Evolutionary conservation across 2,329 filamentous ascomycete genomes (phyloP).

Genomic region (Septoria linicola): DNA sequence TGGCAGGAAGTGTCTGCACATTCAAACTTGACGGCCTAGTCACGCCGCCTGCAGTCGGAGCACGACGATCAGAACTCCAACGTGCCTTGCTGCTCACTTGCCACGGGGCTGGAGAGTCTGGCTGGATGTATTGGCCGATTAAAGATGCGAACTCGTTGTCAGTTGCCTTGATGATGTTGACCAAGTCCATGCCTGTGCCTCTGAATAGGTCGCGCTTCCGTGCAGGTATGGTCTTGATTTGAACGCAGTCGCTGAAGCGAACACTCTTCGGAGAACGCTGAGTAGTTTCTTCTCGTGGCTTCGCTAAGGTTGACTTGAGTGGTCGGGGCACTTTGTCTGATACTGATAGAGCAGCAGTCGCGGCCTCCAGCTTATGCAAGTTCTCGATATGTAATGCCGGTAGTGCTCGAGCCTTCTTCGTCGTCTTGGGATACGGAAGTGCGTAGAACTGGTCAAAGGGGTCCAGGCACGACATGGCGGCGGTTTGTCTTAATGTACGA

Average conservation of each 20-base stretch:
- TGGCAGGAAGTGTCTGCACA: background rate
- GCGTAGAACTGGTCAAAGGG: background rate
- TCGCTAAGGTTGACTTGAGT: slow-evolving; percentile 14
- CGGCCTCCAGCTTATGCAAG: slow-evolving; percentile 11
- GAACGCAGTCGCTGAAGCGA: slow-evolving; percentile 9
- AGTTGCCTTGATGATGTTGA: background rate
- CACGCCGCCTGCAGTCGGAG: background rate
- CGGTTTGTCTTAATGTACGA: background rate
- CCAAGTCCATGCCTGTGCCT: slow-evolving; percentile 6
- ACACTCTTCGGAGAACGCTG: slow-evolving; percentile 10
- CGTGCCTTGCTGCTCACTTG: slow-evolving; percentile 3
- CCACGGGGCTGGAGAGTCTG: slow-evolving; percentile 21
- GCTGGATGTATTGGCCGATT: slow-evolving; percentile 4
- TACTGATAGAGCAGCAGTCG: slow-evolving; percentile 8
- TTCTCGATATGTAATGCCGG: slow-evolving; percentile 10
- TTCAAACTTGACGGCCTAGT: background rate
- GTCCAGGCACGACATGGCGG: background rate
- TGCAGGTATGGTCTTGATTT: background rate
- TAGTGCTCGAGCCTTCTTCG: background rate
- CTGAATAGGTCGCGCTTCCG: background rate
- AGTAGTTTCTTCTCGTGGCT: background rate
- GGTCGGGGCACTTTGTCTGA: background rate
- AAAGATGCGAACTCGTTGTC: slow-evolving; percentile 11
- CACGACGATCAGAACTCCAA: slow-evolving; percentile 5
- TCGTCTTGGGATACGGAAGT: background rate